A percentile compares a stretch with the other conserved stretches of the same genome.
These are phyloP conservation scores for Entomortierella lignicola DNA, from an alignment of 192 early-diverging fungal species.

Conservation along the genomic window DNA sequence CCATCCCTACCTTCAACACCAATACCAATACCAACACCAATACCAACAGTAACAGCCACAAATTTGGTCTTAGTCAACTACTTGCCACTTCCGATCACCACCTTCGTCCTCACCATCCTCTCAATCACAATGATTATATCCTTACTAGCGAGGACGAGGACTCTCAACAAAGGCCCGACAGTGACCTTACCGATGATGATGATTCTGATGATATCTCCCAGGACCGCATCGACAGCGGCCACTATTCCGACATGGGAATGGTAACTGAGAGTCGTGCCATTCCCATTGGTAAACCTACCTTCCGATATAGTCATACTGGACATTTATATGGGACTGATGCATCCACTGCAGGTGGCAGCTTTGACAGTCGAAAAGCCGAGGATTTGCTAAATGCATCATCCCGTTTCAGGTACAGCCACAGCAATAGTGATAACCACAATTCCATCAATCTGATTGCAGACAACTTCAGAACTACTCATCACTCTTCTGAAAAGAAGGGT, in stretches of 20 bases:
- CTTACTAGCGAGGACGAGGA: slow-evolving; percentile 22
- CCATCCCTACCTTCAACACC: not conserved
- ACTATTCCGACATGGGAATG: slow-evolving; percentile 25
- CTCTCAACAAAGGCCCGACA: slow-evolving; percentile 1
- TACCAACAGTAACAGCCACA: not conserved
- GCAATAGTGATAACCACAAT: slow-evolving; percentile 37
- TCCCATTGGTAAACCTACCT: slow-evolving; percentile 35
- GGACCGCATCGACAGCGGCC: slow-evolving; percentile 30
- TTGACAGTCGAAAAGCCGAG: slow-evolving; percentile 5
- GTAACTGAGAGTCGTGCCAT: slow-evolving; percentile 20
- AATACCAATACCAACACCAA: not conserved
- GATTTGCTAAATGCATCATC: not conserved
- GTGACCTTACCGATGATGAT: slow-evolving; percentile 10
- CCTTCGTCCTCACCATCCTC: slow-evolving; percentile 2
- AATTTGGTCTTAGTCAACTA: slow-evolving; percentile 24
- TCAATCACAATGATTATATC: slow-evolving; percentile 6
- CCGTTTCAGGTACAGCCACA: slow-evolving; percentile 26
- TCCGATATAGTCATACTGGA: slow-evolving; percentile 8
- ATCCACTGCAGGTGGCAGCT: slow-evolving; percentile 8
- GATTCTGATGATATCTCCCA: slow-evolving; percentile 12
- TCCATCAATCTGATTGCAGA: slow-evolving; percentile 34
- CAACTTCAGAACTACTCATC: slow-evolving; percentile 18
- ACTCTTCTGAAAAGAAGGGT: not conserved
- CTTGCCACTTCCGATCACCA: slow-evolving; percentile 8
- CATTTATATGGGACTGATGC: slow-evolving; percentile 2